A percentile compares a stretch with the other conserved stretches of the same genome.
phyloP scores from a whole-genome alignment of 495 filamentous ascomycete genomes.

The Neurospora sp. region DNA sequence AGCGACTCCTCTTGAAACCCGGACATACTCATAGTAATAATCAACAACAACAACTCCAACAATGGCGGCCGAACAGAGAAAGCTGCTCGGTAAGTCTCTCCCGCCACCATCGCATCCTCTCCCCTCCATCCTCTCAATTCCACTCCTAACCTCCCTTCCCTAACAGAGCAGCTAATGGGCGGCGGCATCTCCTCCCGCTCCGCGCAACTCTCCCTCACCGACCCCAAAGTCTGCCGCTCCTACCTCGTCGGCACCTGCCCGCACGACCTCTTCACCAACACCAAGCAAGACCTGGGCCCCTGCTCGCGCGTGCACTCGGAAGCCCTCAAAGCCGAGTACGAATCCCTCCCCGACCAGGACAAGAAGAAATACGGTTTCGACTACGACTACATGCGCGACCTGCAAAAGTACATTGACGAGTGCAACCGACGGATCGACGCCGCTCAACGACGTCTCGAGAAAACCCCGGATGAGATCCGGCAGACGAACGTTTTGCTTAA shows the following conservation, averaged over 20 bases:
- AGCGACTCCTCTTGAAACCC: background rate
- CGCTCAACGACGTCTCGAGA: slow-evolving; percentile 84
- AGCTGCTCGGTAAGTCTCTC: slow-evolving; percentile 66
- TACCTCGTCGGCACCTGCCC: slow-evolving; percentile 92
- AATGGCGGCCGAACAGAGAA: slow-evolving; percentile 93
- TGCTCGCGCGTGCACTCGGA: slow-evolving; percentile 89
- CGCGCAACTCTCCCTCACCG: slow-evolving; percentile 75
- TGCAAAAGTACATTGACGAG: slow-evolving; percentile 91
- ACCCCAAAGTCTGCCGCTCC: slow-evolving; percentile 89
- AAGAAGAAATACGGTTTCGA: slow-evolving; percentile 81
- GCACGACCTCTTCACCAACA: slow-evolving; percentile 99
- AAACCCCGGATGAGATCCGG: slow-evolving; percentile 94
- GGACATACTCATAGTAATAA: background rate
- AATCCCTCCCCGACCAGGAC: slow-evolving; percentile 51
- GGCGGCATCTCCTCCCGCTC: slow-evolving; percentile 58
- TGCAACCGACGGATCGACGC: slow-evolving; percentile 90
- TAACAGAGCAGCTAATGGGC: slow-evolving; percentile 71
- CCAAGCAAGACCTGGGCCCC: slow-evolving; percentile 89
- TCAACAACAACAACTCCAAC: slow-evolving; percentile 6
- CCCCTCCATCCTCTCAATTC: background rate
- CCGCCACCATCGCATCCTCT: background rate
- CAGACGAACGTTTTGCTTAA: slow-evolving; percentile 93
- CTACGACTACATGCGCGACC: slow-evolving; percentile 91
- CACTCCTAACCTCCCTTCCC: background rate
- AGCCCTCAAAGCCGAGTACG: slow-evolving; percentile 78